Percentiles rank a stretch among this genome's conserved stretches.
These are phyloP conservation scores for Trypanosoma cruzi DNA, from an alignment of 208 protist genomes.

Conservation along the genomic window DNA sequence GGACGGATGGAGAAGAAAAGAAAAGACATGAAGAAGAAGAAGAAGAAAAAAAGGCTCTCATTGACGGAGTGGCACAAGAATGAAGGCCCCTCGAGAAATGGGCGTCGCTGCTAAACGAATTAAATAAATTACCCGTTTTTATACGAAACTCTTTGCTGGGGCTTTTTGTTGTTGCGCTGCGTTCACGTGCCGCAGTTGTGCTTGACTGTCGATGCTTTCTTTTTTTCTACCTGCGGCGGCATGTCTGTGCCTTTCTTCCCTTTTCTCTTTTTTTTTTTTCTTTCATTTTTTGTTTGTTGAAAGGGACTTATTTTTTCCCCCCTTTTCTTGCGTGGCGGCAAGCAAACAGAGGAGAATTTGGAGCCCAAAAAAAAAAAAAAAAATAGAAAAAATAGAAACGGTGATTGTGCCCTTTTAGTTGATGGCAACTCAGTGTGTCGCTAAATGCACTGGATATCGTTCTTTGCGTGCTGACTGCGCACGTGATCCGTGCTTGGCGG, in stretches of 20 bases:
- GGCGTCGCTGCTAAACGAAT: background rate
- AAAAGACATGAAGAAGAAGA: background rate
- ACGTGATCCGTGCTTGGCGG: conserved; percentile 65
- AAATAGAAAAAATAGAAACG: background rate
- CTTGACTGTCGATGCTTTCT: too few species aligned
- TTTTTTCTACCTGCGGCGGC: background rate
- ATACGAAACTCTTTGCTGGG: background rate
- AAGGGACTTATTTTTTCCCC: too few species aligned
- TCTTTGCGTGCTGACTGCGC: conserved; percentile 78
- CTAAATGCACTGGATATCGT: conserved; percentile 64
- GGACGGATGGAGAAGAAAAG: background rate
- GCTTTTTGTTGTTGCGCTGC: background rate
- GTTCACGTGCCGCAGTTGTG: background rate
- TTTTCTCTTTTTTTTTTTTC: conserved; percentile 7
- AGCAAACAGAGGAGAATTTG: background rate
- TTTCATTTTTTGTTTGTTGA: conserved; percentile 29
- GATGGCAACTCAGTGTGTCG: conserved; percentile 39
- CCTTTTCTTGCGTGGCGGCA: too few species aligned
- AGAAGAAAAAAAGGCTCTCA: background rate
- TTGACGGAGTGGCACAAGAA: background rate
- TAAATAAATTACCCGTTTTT: background rate
- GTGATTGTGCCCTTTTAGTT: conserved; percentile 8
- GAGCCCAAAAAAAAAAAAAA: conserved; percentile 14
- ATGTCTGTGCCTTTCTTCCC: background rate
- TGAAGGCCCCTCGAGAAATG: background rate